Conservation (phyloP, 106 monocot species). For the Dactylorhiza incarnata region DNA sequence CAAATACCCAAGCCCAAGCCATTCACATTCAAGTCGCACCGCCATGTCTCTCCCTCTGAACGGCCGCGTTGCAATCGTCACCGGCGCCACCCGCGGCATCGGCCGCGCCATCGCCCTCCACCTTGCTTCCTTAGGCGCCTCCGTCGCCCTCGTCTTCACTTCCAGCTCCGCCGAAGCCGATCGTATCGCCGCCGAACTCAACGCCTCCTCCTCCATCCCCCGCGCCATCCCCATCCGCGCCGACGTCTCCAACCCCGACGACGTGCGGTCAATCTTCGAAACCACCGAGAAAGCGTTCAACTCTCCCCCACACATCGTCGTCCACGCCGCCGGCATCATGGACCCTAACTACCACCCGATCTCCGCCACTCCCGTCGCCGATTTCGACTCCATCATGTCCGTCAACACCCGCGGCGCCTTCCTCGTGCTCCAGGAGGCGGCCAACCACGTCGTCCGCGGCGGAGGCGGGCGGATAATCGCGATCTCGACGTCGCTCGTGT, state of each 20-base stretch:
- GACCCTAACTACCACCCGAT: conserved; percentile 28
- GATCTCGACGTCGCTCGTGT: conserved; percentile 33
- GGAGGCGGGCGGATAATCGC: conserved; percentile 54
- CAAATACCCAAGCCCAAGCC: too few relatives aligned
- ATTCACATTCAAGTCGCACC: not conserved
- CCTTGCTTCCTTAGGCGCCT: conserved; percentile 51
- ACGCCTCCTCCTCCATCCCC: conserved; percentile 7
- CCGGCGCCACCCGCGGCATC: conserved; percentile 56
- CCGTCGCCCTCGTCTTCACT: conserved; percentile 44
- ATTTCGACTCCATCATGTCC: conserved; percentile 29
- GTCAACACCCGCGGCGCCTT: conserved; percentile 52
- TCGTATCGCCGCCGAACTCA: conserved; percentile 30
- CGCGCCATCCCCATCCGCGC: conserved; percentile 39
- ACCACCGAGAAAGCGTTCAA: conserved; percentile 38
- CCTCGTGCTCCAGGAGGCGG: conserved; percentile 46
- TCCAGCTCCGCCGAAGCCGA: conserved; percentile 40
- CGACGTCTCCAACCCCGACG: conserved; percentile 39
- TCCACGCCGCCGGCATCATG: conserved; percentile 41
- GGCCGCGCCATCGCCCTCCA: conserved; percentile 49
- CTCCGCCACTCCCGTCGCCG: conserved; percentile 20
- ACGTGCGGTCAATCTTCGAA: conserved; percentile 52
- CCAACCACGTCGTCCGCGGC: conserved; percentile 30
- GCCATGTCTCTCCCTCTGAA: conserved; percentile 21
- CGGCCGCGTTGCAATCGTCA: conserved; percentile 57
- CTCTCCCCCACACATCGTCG: conserved; percentile 31